Evolutionary conservation across 1,139 yeast species (phyloP).

Genomic region (Saccharomyces hybrid): DNA sequence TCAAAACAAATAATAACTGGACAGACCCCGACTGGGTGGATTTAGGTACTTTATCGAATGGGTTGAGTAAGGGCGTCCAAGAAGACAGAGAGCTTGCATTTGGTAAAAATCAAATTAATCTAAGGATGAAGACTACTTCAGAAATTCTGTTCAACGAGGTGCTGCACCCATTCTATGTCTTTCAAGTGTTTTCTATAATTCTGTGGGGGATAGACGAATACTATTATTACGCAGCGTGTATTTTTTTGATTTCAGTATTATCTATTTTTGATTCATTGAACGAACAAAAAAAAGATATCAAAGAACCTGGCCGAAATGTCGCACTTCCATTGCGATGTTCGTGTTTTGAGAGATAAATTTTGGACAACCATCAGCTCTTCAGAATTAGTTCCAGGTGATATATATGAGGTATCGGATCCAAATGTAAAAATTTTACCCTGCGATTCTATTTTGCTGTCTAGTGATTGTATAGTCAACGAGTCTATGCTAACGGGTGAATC

Average conservation of each 20-base stretch:
- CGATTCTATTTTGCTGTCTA: conserved; percentile 77
- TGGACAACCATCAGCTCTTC: conserved; percentile 78
- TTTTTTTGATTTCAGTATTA: conserved; percentile 72
- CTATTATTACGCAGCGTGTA: conserved; percentile 88
- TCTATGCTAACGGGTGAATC: conserved; percentile 97
- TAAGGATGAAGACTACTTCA: conserved; percentile 60
- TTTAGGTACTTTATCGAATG: conserved; percentile 51
- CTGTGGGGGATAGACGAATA: conserved; percentile 91
- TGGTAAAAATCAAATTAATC: conserved; percentile 67
- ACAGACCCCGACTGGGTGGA: conserved; percentile 69
- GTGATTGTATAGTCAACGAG: conserved; percentile 91
- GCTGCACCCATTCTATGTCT: conserved; percentile 87
- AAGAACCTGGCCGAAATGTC: conserved; percentile 67
- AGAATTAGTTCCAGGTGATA: conserved; percentile 94
- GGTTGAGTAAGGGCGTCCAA: conserved; percentile 61
- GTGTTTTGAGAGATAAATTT: conserved; percentile 88
- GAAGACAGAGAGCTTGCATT: conserved; percentile 68
- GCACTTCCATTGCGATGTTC: conserved; percentile 63
- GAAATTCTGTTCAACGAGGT: conserved; percentile 78
- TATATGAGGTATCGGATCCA: conserved; percentile 86
- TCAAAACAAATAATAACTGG: conserved; percentile 81
- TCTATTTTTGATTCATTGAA: conserved; percentile 73
- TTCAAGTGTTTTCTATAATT: conserved; percentile 84
- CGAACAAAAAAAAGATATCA: conserved; percentile 75
- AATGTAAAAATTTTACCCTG: conserved; percentile 69